Evolutionary conservation across 1,284 basidiomycete species (phyloP).

Genomic region (Cryptococcus sp.): DNA sequence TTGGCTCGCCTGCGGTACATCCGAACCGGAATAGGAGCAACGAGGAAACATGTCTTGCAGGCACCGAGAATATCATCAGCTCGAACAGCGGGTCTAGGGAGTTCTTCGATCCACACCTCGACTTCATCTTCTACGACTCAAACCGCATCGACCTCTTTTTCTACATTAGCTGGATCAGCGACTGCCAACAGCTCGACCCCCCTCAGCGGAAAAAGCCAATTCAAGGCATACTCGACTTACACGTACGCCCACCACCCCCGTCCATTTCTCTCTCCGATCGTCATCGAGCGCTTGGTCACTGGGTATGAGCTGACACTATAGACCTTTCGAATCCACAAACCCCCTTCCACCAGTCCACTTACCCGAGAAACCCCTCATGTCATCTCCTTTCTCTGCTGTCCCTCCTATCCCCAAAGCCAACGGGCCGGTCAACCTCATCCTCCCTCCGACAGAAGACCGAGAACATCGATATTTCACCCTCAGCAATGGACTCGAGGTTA

Average conservation of each 20-base stretch:
- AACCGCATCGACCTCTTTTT: neutral
- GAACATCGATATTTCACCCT: constrained; percentile 74
- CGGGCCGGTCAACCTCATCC: constrained; percentile 53
- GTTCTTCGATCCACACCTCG: neutral
- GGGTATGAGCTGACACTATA: neutral
- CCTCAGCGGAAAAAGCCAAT: too few relatives aligned
- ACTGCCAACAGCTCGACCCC: neutral
- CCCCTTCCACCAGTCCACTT: constrained; percentile 2
- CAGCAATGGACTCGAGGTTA: constrained; percentile 79
- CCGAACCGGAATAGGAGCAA: neutral
- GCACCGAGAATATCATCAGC: neutral
- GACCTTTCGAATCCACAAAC: neutral
- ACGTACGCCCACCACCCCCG: too few relatives aligned
- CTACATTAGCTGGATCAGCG: neutral
- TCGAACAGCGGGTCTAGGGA: too few relatives aligned
- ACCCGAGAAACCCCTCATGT: constrained; percentile 7
- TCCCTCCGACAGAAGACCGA: constrained; percentile 64
- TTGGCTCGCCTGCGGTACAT: neutral
- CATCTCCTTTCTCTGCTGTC: constrained; percentile 27
- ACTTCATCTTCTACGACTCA: neutral
- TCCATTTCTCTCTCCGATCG: too few relatives aligned
- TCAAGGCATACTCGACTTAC: too few relatives aligned
- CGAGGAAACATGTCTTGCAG: neutral
- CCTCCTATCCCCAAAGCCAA: constrained; percentile 33
- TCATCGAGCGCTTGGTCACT: neutral